Base-by-base conservation (phyloP, 345 rosid genomes). In the Firmiana major region DNA sequence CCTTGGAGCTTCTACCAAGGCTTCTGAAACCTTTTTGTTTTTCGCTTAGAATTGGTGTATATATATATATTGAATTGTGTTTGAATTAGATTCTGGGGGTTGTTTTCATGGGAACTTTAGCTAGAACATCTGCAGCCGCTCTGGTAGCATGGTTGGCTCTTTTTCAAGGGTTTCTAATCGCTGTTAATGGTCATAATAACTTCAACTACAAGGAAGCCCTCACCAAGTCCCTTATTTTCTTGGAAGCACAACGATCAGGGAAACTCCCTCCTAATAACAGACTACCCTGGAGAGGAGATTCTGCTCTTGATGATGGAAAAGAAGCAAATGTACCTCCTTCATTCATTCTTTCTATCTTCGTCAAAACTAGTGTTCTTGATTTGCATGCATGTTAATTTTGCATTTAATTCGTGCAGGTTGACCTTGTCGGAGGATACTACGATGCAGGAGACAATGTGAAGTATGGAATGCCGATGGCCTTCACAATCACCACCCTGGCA, bases 371-470 rank as follows among this genome's bases (percentile, higher is more conserved):
- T n/a, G 7, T 9, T 2, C 9, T 58, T 24, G 31, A 58, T 58
- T 58, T 58, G 28, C 13, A 9, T 46, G 55, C 40, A 26, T 71
- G 9, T 9, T 49, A 8, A 48, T 48, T 70, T 71, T 53, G 22
- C 12, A 15, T 19, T 71, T 54, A 36, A 58, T 6, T 60, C 11
- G 73, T 62, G 3, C 51, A 94, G 98, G 86, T 86, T 79, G 94
- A 95, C 83, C 91, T 95, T 34, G 81, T 73, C 0, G 98, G 99
- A 53, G 99, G 99, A 68, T 93, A 92, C 74, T 95, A 95, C 75
- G 98, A 95, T 79, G 97, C 97, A 4, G 96, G 99, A 40, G 96
- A 93, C 87, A 93, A 95, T 63, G 93, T 95, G 49, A 92, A 95
- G 79, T 95, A 86, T 17, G 97, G 98, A 40, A 77, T 95, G 9